Percentiles rank a stretch among this genome's conserved stretches.
phyloP scores from a whole-genome alignment of 495 filamentous ascomycete species.

The Penicillium pancosmium region DNA sequence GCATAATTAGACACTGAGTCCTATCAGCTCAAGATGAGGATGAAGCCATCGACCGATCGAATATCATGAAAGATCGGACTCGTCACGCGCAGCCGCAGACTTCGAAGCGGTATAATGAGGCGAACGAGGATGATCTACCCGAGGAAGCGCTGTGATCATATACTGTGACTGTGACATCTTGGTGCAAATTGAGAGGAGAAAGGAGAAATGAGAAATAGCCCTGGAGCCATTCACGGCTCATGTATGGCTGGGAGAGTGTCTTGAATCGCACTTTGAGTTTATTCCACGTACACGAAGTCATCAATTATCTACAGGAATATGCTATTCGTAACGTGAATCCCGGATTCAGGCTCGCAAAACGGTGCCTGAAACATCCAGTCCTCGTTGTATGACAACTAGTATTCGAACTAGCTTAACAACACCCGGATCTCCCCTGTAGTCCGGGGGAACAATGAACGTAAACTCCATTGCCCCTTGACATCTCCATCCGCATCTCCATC shows the following conservation, averaged over 20 bases:
- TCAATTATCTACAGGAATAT: background rate
- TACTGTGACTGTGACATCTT: too few relatives aligned
- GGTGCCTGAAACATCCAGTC: background rate
- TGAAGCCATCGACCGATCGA: conserved; percentile 11
- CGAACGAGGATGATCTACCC: conserved; percentile 10
- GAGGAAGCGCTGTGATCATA: background rate
- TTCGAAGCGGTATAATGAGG: conserved; percentile 10
- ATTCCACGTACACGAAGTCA: background rate
- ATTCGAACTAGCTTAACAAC: conserved; percentile 56
- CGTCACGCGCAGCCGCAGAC: conserved; percentile 11
- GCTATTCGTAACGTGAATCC: background rate
- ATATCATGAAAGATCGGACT: conserved; percentile 9
- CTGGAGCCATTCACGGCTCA: too few relatives aligned
- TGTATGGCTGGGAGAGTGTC: background rate
- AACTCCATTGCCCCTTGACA: conserved; percentile 43
- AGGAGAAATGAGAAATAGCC: too few relatives aligned
- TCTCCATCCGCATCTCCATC: conserved; percentile 37
- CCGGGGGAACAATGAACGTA: conserved; percentile 75
- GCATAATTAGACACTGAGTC: background rate
- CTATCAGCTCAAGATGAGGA: conserved; percentile 15
- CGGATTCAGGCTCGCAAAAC: too few relatives aligned
- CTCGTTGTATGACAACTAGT: background rate
- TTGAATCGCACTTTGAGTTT: background rate
- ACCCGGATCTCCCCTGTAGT: conserved; percentile 87
- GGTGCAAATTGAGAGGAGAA: too few relatives aligned